Evolutionary conservation across 176 grass and related monocot genomes (phyloP), one percentile per base, ranked within the genome.

Genomic region (Oryza australiensis): DNA sequence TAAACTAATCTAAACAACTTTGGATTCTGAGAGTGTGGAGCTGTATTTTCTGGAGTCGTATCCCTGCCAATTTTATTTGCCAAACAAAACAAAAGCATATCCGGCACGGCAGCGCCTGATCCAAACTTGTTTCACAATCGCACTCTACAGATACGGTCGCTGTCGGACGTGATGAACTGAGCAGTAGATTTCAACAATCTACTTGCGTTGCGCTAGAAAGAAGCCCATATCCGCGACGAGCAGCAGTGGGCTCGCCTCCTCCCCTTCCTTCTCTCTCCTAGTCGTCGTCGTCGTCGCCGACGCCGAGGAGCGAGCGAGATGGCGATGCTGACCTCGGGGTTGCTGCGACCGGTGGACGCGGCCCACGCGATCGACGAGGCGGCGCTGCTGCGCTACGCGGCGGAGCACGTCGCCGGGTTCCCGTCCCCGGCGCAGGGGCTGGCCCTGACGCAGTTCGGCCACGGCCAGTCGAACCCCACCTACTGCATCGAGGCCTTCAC

Each of bases 381-480:
- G 46, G 92, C 90, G 81, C 82, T 98, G 74, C 88, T 95, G 55
- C 86, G 86, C 3, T 98, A 98, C 82, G 82, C 89, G 45, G 75
- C 75, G 1, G 85, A 86, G 22, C 75, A 98, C 87, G 85, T 98
- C 69, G 73, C 35, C 37, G 93, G 93, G 0, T 98, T 98, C 72
- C 96, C 96, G 11, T 41, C 66, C 12, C 66, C 84, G 5, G 22
- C 80, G 23, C 66, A 62, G 9, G 42, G 76, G 26, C 85, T 98
- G 18, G 3, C 43, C 26, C 68, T 98, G 46, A 80, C 82, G 72
- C 90, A 88, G 90, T 95, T 98, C 57, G 93, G 96, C 43, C 90
- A 98, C 51, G 92, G 90, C 82, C 93, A 95, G 85, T 98, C 96
- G 45, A 98, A 98, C 72, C 93, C 93, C 57, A 98, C 96, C 71